A percentile compares a stretch with the other conserved stretches of the same genome.
phyloP scores from a whole-genome alignment of 768 basidiomycete species.

The Psilocybe tampanensis region DNA sequence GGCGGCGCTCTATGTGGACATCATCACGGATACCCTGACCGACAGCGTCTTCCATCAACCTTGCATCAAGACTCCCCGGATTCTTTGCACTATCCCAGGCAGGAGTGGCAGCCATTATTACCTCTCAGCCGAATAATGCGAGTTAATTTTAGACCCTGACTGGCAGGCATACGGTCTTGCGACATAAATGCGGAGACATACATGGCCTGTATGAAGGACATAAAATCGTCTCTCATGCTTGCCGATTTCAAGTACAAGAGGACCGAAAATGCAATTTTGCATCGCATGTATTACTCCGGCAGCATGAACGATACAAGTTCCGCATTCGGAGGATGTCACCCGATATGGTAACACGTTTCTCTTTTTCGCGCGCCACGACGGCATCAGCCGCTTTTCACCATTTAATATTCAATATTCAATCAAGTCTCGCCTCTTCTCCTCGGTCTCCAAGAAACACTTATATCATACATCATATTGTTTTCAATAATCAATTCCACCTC shows the following conservation, averaged over 20 bases:
- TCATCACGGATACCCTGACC: constrained; percentile 20
- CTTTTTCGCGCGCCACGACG: constrained; percentile 16
- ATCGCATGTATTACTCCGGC: background rate
- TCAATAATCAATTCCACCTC: background rate
- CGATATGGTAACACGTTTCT: constrained; percentile 11
- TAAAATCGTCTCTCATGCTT: constrained; percentile 11
- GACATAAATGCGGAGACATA: constrained; percentile 6
- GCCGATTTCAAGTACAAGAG: constrained; percentile 8
- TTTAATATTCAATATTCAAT: too few relatives aligned
- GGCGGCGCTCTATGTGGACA: constrained; percentile 13
- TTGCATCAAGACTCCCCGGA: background rate
- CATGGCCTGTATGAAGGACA: constrained; percentile 1
- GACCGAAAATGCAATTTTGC: background rate
- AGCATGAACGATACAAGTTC: constrained; percentile 11
- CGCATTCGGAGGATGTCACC: constrained; percentile 13
- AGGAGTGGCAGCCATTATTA: background rate
- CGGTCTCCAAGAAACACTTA: background rate
- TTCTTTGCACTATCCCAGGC: constrained; percentile 4
- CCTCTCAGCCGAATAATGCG: constrained; percentile 13
- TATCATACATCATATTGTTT: background rate
- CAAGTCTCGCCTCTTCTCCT: background rate
- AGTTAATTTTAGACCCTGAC: constrained; percentile 6
- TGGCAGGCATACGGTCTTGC: background rate
- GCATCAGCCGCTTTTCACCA: constrained; percentile 6
- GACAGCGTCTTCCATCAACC: constrained; percentile 22